phyloP scores from a whole-genome alignment of 345 rosid species.

The Firmiana major region DNA sequence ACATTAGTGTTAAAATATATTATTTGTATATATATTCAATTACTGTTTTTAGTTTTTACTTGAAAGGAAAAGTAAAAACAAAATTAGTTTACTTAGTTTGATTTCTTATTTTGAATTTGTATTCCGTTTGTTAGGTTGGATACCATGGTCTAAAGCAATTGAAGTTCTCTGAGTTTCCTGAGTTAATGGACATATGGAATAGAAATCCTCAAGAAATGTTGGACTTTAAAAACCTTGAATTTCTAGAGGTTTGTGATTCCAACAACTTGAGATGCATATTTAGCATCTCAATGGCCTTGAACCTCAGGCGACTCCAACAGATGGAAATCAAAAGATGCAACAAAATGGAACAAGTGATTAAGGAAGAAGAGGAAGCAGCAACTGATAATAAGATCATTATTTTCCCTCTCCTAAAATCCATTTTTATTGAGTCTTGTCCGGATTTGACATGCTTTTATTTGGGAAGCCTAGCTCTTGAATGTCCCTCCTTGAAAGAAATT shows the following conservation, averaged over 20 bases:
- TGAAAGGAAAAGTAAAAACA: too few species aligned
- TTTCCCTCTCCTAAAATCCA: background rate
- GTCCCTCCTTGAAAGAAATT: background rate
- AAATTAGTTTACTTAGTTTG: too few species aligned
- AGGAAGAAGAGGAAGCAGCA: background rate
- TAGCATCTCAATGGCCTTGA: background rate
- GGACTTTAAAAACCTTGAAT: background rate
- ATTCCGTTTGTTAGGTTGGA: background rate
- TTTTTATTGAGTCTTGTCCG: background rate
- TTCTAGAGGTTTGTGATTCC: background rate
- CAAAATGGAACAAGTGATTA: background rate
- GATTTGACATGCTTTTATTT: background rate
- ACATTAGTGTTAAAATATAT: too few species aligned
- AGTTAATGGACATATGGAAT: background rate
- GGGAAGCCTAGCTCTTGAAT: background rate
- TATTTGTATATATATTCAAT: too few species aligned
- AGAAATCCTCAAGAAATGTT: background rate
- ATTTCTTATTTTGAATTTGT: slow-evolving; percentile 24
- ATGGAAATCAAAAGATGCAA: background rate
- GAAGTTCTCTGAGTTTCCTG: background rate
- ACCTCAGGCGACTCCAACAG: background rate
- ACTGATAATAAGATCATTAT: background rate
- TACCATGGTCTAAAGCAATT: too few species aligned
- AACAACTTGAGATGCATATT: background rate
- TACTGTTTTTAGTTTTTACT: too few species aligned